Base-by-base conservation (phyloP, 345 rosid genomes). In the Gossypium sturtianum region DNA sequence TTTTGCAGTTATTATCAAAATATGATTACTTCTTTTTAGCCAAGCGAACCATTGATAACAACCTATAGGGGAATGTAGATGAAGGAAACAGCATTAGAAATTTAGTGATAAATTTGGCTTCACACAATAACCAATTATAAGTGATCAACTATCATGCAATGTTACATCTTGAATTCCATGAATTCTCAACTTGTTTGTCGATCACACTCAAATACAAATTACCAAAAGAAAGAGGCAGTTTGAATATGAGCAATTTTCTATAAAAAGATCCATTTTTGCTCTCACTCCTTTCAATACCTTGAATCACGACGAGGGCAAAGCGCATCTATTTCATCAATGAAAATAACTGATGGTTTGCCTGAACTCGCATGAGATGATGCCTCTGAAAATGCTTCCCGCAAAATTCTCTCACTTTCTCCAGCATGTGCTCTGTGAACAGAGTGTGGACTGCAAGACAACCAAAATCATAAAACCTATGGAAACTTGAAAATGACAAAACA, bases 321-420 rank as follows among this genome's bases (percentile, higher is more conserved):
- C 16, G 87, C 94, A 74, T 94, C 98, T 38, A 95, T 87, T 81
- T 95, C 99, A 81, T 95, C 98, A 15, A 92, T 90, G 34, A 95
- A 93, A 76, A 94, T 77, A 65, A 94, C 94, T 0, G 96, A 86
- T 3, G 97, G 94, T 75, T 82, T 86, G 75, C 89, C 98, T 7
- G 82, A 83, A 56, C 17, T 76, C 66, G 90, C 87, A 71, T 84
- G 88, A 41, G 93, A 80, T 62, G 88, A 82, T 76, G 99, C 98
- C 73, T 89, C 89, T 0, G 89, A 71, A 73, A 95, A 95, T 64
- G 95, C 89, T 72, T 92, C 96, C 34, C 98, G 86, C 81, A 92
- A 75, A 71, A 87, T 79, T 80, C 72, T 89, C 86, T 93, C 97
- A 61, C 93, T 93, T 84, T 95, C 98, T 74, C 98, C 99, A 58